phyloP scores from a whole-genome alignment of 371 early-diverging fungal species.

The Syncephalastrum racemosum region DNA sequence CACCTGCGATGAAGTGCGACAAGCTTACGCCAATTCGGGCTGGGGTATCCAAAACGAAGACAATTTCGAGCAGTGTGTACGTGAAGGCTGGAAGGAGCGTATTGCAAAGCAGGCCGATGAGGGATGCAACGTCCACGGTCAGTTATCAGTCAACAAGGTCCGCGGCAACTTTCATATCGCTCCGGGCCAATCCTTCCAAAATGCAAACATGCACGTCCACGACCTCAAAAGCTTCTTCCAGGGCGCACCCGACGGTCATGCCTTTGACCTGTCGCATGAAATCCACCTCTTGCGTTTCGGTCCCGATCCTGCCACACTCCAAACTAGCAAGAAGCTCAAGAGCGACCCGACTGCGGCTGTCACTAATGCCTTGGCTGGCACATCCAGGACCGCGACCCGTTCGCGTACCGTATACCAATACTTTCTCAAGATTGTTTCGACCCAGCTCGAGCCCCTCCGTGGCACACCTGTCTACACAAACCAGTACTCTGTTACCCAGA shows the following conservation, averaged over 20 bases:
- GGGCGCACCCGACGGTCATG: conserved; percentile 45
- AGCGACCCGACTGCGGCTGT: conserved; percentile 47
- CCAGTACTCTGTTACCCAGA: conserved; percentile 93
- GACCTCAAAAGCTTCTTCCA: conserved; percentile 54
- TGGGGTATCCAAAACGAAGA: conserved; percentile 82
- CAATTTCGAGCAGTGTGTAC: conserved; percentile 87
- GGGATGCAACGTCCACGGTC: conserved; percentile 72
- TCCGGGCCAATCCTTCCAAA: conserved; percentile 85
- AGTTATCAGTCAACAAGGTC: conserved; percentile 86
- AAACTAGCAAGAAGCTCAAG: conserved; percentile 6
- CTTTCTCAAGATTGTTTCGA: conserved; percentile 92
- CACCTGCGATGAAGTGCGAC: conserved; percentile 89
- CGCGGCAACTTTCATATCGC: conserved; percentile 92
- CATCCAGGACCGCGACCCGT: conserved; percentile 31
- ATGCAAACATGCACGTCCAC: conserved; percentile 78
- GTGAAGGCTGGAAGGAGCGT: conserved; percentile 81
- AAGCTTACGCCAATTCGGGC: conserved; percentile 77
- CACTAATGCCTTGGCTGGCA: conserved; percentile 79
- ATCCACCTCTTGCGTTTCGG: conserved; percentile 88
- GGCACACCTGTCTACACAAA: conserved; percentile 75
- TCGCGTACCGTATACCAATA: conserved; percentile 74
- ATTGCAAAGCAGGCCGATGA: conserved; percentile 80
- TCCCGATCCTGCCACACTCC: conserved; percentile 18
- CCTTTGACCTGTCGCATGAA: conserved; percentile 80
- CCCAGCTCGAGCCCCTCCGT: conserved; percentile 70